These are phyloP conservation scores for Apocynum venetum DNA, from an alignment of 257 asterid genomes.

Conservation along the genomic window DNA sequence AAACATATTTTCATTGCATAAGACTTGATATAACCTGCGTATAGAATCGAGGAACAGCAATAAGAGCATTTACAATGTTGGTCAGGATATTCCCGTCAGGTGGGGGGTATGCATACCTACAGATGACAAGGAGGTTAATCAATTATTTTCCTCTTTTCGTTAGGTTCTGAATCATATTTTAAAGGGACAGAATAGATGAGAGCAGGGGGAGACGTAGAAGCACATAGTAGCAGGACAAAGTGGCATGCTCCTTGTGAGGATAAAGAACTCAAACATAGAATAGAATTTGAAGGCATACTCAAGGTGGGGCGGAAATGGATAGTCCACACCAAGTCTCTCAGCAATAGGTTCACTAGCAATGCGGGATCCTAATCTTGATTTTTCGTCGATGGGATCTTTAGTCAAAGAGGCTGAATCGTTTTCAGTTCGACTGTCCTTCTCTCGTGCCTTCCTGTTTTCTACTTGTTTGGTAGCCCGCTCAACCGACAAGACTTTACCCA, in stretches of 20 bases:
- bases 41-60: conserved; percentile 96
- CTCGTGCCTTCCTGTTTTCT: conserved; percentile 31
- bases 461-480: conserved; percentile 55
- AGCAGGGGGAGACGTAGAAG: not conserved
- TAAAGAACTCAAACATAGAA: not conserved
- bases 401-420: conserved; percentile 20
- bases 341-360: conserved; percentile 61
- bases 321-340: conserved; percentile 76
- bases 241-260: no score
- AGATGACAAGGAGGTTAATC: conserved; percentile 26
- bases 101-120: conserved; percentile 88
- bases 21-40: conserved; percentile 57
- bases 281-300: conserved; percentile 53
- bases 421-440: conserved; percentile 30
- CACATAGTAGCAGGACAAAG: not conserved
- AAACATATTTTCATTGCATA: conserved; percentile 1
- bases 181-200: not conserved
- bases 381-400: conserved; percentile 30
- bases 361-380: conserved; percentile 21
- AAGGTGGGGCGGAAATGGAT: conserved; percentile 90
- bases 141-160: not conserved
- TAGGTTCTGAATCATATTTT: not conserved
- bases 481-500: conserved; percentile 70
- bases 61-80: conserved; percentile 89
- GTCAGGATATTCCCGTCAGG: conserved; percentile 92